Evolutionary conservation across 495 filamentous ascomycete genomes (phyloP).

Genomic region (Chaetomidium leptoderma): DNA sequence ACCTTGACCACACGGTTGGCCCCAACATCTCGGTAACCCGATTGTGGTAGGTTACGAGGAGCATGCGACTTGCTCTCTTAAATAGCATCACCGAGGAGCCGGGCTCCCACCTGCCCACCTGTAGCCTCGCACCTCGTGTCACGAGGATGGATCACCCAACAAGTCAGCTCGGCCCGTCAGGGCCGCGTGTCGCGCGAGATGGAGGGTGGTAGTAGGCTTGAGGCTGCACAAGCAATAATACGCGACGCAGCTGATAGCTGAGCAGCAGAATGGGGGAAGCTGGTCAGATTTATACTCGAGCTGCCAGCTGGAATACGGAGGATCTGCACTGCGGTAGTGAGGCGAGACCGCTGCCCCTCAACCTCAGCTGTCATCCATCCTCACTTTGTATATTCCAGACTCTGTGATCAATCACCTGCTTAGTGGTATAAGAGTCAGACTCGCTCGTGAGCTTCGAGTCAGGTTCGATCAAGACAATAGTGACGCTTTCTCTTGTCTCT

Average conservation of each 20-base stretch:
- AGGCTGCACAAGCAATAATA: background rate
- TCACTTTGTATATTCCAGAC: background rate
- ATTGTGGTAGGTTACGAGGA: slow-evolving; percentile 1
- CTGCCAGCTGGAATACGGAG: background rate
- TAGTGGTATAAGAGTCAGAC: slow-evolving; percentile 5
- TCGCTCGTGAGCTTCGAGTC: slow-evolving; percentile 4
- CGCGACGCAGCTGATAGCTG: background rate
- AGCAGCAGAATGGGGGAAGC: background rate
- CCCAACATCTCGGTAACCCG: background rate
- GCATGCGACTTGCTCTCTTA: background rate
- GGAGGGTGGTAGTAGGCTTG: background rate
- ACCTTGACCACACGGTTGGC: no score
- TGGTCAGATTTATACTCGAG: background rate
- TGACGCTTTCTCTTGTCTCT: no score
- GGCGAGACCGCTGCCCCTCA: slow-evolving; percentile 17
- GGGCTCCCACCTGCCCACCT: background rate
- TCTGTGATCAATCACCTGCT: background rate
- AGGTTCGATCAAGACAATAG: no score
- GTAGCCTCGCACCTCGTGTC: background rate
- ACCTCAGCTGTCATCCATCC: slow-evolving; percentile 10
- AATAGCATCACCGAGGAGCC: background rate
- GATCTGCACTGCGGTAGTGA: slow-evolving; percentile 15
- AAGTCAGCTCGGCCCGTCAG: slow-evolving; percentile 4
- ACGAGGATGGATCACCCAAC: background rate
- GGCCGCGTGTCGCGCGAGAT: slow-evolving; percentile 9